Base-by-base conservation (phyloP, 2,329 filamentous ascomycete genomes). In the Diaporthe batatas region DNA sequence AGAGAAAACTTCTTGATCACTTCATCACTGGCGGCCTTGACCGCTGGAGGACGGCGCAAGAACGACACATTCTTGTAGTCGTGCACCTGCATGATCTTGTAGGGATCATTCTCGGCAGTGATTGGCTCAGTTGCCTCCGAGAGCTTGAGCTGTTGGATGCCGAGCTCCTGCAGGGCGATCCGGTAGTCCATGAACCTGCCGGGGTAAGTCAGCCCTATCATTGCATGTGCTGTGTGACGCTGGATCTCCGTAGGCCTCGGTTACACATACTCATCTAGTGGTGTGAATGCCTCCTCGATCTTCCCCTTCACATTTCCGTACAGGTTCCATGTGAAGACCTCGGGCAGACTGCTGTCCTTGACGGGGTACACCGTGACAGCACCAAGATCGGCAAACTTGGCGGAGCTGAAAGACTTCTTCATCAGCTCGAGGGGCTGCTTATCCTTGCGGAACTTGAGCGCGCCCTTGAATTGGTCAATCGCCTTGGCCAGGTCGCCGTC, bases 61-160 rank as follows among this genome's bases (percentile, higher is more conserved):
- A 98, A 98, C 79, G 91, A 94, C 80, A 97, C 91, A 75, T 91
- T 92, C 77, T 93, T 90, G 86, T 98, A 98, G 86, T 98, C 96
- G 84, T 98, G 96, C 36, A 98, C 91, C 83, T 98, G 95, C 78
- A 94, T 89, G 86, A 97, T 95, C 83, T 96, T 94, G 84, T 98
- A 97, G 0, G 93, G 94, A 79, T 98, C 96, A 76, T 89, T 85
- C 75, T 91, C 92, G 72, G 94, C 91, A 2, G 92, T 91, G 78
- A 95, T 94, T 54, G 90, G 88, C 76, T 87, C 84, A 11, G 90
- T 94, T 68, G 94, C 93, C 34, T 89, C 86, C 25, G 87, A 80
- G 75, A 98, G 88, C 76, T 91, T 87, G 70, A 98, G 91, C 74
- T 94, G 91, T 75, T 91, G 88, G 58, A 98, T 75, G 75, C 91